phyloP scores from a whole-genome alignment of 257 asterid genomes.

The Plantago major region DNA sequence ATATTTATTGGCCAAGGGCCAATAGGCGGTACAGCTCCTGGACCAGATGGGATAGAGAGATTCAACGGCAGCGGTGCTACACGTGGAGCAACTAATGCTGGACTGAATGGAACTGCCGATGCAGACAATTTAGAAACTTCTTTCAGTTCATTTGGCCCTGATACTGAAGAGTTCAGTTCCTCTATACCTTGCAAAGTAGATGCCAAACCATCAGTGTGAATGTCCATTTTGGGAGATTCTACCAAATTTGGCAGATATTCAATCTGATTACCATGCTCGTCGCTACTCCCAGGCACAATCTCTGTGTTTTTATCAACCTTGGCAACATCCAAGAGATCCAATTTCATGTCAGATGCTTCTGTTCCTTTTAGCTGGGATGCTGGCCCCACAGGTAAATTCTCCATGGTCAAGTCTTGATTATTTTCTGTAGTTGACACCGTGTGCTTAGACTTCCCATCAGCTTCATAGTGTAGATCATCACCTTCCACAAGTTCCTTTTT shows the following conservation, averaged over 20 bases:
- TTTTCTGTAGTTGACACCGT: slow-evolving; percentile 27
- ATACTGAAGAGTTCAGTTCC: slow-evolving; percentile 35
- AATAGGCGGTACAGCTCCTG: slow-evolving; percentile 51
- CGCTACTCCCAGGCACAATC: slow-evolving; percentile 28
- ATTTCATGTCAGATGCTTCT: slow-evolving; percentile 32
- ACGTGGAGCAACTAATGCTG: slow-evolving; percentile 56
- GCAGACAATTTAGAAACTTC: slow-evolving; percentile 82
- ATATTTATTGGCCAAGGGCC: slow-evolving; percentile 89
- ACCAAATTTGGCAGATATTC: slow-evolving; percentile 26
- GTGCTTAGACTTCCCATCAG: slow-evolving; percentile 26
- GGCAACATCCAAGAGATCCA: slow-evolving; percentile 31
- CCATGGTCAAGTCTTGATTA: slow-evolving; percentile 30
- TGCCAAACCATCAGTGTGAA: slow-evolving; percentile 31
- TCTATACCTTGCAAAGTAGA: slow-evolving; percentile 33
- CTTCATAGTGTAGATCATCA: slow-evolving; percentile 38
- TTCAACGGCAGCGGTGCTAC: slow-evolving; percentile 64
- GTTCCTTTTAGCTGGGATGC: slow-evolving; percentile 31
- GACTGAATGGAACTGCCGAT: slow-evolving; percentile 93
- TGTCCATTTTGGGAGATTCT: slow-evolving; percentile 32
- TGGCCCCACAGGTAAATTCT: slow-evolving; percentile 27
- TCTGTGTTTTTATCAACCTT: slow-evolving; percentile 29
- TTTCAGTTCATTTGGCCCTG: slow-evolving; percentile 44
- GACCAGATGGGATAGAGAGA: slow-evolving; percentile 53
- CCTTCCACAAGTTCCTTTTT: slow-evolving; percentile 29
- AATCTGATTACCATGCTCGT: slow-evolving; percentile 25